These are phyloP conservation scores for Lactifluus pinguis DNA, from an alignment of 768 basidiomycete species.

Conservation along the genomic window DNA sequence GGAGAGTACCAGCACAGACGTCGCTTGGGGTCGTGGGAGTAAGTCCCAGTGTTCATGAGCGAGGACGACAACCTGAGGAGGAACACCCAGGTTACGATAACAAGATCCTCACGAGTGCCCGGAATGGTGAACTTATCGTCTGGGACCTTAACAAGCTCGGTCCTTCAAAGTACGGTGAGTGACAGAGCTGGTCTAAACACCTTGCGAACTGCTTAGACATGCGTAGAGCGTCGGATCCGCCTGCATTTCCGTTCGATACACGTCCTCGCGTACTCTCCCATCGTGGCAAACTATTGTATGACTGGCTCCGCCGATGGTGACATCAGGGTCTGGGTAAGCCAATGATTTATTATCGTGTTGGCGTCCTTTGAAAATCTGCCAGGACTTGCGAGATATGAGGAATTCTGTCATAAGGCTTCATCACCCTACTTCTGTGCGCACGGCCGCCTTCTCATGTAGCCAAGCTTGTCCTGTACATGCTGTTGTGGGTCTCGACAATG, in stretches of 20 bases:
- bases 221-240: slow-evolving; percentile 52
- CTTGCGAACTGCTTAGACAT: not conserved
- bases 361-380: not conserved
- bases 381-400: slow-evolving; percentile 69
- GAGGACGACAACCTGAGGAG: not conserved
- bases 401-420: slow-evolving; percentile 63
- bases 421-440: slow-evolving; percentile 60
- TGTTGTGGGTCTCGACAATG: slow-evolving; percentile 32
- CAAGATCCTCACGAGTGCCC: slow-evolving; percentile 72
- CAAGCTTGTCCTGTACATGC: slow-evolving; percentile 58
- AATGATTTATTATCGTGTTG: not conserved
- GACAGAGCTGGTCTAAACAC: not conserved
- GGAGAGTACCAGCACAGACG: slow-evolving; percentile 69
- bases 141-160: slow-evolving; percentile 71
- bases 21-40: slow-evolving; percentile 73
- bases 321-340: slow-evolving; percentile 67
- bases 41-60: slow-evolving; percentile 22
- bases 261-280: slow-evolving; percentile 55
- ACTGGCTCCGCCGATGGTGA: slow-evolving; percentile 78
- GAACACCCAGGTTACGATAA: slow-evolving; percentile 47
- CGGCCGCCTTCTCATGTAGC: slow-evolving; percentile 62
- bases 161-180: slow-evolving; percentile 57
- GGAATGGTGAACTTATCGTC: slow-evolving; percentile 76
- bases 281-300: slow-evolving; percentile 62
- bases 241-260: slow-evolving; percentile 69